Conservation (phyloP, 768 basidiomycete species). For the Collybiopsis confluens region DNA sequence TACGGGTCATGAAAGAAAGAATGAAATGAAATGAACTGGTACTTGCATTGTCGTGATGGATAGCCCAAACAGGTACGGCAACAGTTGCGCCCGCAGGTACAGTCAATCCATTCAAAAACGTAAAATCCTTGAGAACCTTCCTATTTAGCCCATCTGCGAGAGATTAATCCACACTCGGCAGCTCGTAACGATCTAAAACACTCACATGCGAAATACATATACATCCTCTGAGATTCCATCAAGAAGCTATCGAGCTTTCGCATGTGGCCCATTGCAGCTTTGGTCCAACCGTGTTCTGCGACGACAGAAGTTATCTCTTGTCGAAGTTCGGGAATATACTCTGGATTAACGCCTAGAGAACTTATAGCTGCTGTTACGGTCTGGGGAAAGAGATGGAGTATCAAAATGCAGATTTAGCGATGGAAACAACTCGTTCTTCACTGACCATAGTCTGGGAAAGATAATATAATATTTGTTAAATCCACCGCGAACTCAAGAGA, state of each 20-base stretch:
- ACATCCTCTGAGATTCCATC: conserved; percentile 25
- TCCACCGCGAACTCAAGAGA: not conserved
- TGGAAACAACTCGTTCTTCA: too few relatives aligned
- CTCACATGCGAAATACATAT: conserved; percentile 12
- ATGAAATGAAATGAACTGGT: not conserved
- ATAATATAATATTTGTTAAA: not conserved
- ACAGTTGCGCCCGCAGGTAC: conserved; percentile 27
- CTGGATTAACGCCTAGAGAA: conserved; percentile 15
- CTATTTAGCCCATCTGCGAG: conserved; percentile 9
- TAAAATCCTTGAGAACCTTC: conserved; percentile 27
- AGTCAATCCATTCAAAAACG: conserved; percentile 31
- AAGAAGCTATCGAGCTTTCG: conserved; percentile 33
- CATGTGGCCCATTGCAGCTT: conserved; percentile 26
- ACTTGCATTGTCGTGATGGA: conserved; percentile 27
- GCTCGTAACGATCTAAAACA: not conserved
- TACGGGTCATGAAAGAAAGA: too few relatives aligned
- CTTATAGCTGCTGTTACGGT: conserved; percentile 15
- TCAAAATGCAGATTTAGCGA: not conserved
- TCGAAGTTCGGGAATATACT: conserved; percentile 18
- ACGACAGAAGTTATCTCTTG: conserved; percentile 22
- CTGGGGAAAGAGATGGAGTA: not conserved
- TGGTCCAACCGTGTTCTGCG: conserved; percentile 26
- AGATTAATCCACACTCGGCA: too few relatives aligned
- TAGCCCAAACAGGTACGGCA: conserved; percentile 13
- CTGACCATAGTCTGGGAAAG: not conserved